A percentile compares a stretch with the other conserved stretches of the same genome.
Evolutionary conservation across 2,329 filamentous ascomycete species (phyloP).

Genomic region (Didymella pomorum): DNA sequence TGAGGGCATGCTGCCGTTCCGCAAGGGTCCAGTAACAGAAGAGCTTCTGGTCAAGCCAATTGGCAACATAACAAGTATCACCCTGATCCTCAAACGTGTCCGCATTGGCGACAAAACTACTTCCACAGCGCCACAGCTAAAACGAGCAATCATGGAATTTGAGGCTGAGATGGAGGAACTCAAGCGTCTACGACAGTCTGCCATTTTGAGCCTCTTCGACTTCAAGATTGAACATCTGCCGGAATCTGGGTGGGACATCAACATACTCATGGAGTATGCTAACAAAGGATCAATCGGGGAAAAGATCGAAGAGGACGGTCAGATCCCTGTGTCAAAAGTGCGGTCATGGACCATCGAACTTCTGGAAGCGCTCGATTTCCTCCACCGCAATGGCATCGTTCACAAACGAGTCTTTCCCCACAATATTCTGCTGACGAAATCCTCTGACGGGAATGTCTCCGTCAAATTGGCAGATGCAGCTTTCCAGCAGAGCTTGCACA

Average conservation of each 20-base stretch:
- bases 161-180: constrained; percentile 79
- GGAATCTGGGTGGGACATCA: constrained; percentile 71
- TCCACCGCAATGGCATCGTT: constrained; percentile 83
- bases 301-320: constrained; percentile 79
- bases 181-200: constrained; percentile 77
- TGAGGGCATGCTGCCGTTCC: constrained; percentile 69
- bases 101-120: constrained; percentile 59
- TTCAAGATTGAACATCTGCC: constrained; percentile 72
- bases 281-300: constrained; percentile 85
- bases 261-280: constrained; percentile 76
- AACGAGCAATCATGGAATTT: constrained; percentile 77
- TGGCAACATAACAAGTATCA: constrained; percentile 54
- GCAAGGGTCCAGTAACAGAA: constrained; percentile 70
- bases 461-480: constrained; percentile 78
- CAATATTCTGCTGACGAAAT: constrained; percentile 80
- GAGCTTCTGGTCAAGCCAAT: constrained; percentile 77
- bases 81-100: constrained; percentile 70
- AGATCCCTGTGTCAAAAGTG: constrained; percentile 75
- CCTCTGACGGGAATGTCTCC: constrained; percentile 69
- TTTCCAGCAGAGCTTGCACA: constrained; percentile 73
- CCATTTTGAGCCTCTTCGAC: constrained; percentile 80
- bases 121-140: constrained; percentile 71
- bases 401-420: constrained; percentile 83
- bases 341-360: constrained; percentile 92
- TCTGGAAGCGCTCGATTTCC: constrained; percentile 84